Evolutionary conservation across 371 early-diverging fungal genomes (phyloP), one percentile per base, ranked within the genome.

Genomic region (Circinella umbellata): DNA sequence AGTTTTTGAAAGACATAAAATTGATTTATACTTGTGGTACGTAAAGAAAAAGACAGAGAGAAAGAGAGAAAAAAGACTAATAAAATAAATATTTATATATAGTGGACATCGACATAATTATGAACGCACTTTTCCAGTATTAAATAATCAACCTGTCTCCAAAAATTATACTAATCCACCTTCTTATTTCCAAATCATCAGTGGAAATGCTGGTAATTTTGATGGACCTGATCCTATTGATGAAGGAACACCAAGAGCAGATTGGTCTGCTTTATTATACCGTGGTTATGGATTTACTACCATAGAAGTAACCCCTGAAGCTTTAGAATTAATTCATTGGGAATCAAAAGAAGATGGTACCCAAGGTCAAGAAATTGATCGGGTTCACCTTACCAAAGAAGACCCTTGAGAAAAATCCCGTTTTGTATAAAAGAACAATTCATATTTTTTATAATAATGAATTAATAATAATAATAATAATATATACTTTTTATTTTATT

Each of bases 81-180:
- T n/a, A 14, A n/a, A 15, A 49, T 49, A 49, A 8, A 49, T 4
- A 49, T n/a, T 9, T n/a, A 49, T 15, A 5, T n/a, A 14, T 49
- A 74, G 75, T 65, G 79, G 79, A 0, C 79, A 79, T 46, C 55
- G 67, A 6, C 79, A 79, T 61, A 69, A 72, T 42, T 79, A 79
- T 39, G 76, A 79, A 57, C 67, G 79, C 1, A 79, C 70, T 20
- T 76, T 63, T 34, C 76, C 79, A 13, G 49, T 79, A 3, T 64
- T 61, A 13, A 64, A 74, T 10, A 60, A 71, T n/a, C 54, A 61
- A 4, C 14, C 46, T 4, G 20, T 71, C 4, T 57, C 69, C 3
- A 61, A 48, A 4, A 63, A 64, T 0, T 76, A 74, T 48, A 65
- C 64, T 18, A 76, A 74, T 27, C 38, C 79, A n/a, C 72, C 76